phyloP scores from a whole-genome alignment of 2,329 filamentous ascomycete genomes.

The Colletotrichum sp. region DNA sequence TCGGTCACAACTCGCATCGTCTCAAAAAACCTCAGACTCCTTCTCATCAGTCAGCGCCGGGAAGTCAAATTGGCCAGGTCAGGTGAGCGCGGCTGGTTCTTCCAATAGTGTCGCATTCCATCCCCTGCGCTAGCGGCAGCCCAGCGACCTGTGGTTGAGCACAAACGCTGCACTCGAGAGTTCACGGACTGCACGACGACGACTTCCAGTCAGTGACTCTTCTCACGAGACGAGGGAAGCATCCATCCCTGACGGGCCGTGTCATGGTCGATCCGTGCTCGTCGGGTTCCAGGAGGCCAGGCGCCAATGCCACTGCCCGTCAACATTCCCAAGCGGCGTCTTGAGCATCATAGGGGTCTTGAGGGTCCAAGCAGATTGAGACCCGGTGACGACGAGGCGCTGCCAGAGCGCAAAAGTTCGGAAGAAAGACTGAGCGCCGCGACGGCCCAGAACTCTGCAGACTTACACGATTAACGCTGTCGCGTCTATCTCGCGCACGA shows the following conservation, averaged over 20 bases:
- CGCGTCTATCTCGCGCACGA: not conserved
- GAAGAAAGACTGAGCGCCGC: not conserved
- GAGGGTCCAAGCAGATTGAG: not conserved
- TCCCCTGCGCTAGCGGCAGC: not conserved
- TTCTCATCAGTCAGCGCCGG: not conserved
- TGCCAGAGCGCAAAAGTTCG: not conserved
- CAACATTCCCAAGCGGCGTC: not conserved
- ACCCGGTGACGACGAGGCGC: slow-evolving; percentile 13
- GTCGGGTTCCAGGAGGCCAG: not conserved
- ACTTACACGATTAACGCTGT: not conserved
- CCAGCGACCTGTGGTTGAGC: not conserved
- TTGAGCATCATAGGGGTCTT: not conserved
- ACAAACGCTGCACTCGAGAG: not conserved
- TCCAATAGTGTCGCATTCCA: slow-evolving; percentile 3
- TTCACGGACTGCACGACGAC: not conserved
- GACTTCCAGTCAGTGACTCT: not conserved
- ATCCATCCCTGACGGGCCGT: not conserved
- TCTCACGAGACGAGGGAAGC: not conserved
- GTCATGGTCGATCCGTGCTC: slow-evolving; percentile 10
- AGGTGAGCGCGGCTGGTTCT: slow-evolving; percentile 10
- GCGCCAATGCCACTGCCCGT: not conserved
- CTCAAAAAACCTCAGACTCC: not conserved
- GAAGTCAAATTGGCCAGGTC: slow-evolving; percentile 1
- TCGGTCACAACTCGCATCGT: not conserved
- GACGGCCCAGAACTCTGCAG: slow-evolving; percentile 4